phyloP scores from a whole-genome alignment of 805 yeast genomes.

The Barnettozyma sp. region DNA sequence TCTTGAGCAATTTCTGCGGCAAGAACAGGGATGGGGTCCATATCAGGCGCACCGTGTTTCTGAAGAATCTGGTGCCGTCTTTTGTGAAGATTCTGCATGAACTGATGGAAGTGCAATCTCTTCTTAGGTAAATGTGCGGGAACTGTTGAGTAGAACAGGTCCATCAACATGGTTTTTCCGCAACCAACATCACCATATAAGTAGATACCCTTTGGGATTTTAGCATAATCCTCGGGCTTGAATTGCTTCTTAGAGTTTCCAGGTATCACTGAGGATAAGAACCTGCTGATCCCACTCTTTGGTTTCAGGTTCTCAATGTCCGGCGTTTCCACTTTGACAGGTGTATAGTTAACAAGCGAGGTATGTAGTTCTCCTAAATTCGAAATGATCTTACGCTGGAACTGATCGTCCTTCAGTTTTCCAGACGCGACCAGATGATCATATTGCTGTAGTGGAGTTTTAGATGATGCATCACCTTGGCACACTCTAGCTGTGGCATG shows the following conservation, averaged over 20 bases:
- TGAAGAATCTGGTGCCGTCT: constrained; percentile 68
- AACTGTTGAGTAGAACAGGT: constrained; percentile 78
- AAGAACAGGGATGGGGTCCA: constrained; percentile 76
- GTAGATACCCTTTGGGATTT: constrained; percentile 76
- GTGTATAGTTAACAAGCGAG: constrained; percentile 46
- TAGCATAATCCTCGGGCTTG: constrained; percentile 25
- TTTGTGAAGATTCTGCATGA: constrained; percentile 91
- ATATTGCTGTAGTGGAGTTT: constrained; percentile 46
- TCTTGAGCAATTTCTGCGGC: constrained; percentile 77
- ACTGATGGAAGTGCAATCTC: constrained; percentile 91
- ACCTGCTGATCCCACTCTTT: constrained; percentile 35
- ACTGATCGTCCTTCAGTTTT: constrained; percentile 60
- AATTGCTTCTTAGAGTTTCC: constrained; percentile 8
- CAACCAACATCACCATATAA: constrained; percentile 97
- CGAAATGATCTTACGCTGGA: constrained; percentile 68
- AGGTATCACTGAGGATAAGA: constrained; percentile 27
- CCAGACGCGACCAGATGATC: constrained; percentile 42
- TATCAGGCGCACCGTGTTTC: constrained; percentile 55
- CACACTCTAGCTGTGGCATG: constrained; percentile 9
- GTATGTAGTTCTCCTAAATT: constrained; percentile 54
- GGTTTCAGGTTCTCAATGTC: constrained; percentile 45
- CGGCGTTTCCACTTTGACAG: constrained; percentile 55
- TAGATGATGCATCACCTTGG: constrained; percentile 8
- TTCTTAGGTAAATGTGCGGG: constrained; percentile 71
- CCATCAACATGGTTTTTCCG: constrained; percentile 98